A percentile compares a stretch with the other conserved stretches of the same genome.
phyloP scores from a whole-genome alignment of 192 early-diverging fungal species.

The Phycomyces nitens region DNA sequence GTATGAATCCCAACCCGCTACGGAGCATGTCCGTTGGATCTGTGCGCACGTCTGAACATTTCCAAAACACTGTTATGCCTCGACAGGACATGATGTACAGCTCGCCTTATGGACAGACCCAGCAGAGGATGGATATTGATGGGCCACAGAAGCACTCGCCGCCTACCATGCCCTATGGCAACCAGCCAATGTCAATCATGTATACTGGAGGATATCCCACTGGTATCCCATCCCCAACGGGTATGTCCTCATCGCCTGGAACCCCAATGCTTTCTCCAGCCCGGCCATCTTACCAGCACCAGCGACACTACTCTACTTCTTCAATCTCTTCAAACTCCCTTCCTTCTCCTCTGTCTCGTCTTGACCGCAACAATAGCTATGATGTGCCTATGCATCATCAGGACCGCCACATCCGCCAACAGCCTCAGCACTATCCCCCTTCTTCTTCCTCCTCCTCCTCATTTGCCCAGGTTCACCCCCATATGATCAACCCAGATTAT shows the following conservation, averaged over 20 bases:
- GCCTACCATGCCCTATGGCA: neutral
- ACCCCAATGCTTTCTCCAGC: slow-evolving; percentile 23
- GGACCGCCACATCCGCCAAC: neutral
- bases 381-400: slow-evolving; percentile 13
- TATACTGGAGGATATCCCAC: neutral
- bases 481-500: slow-evolving; percentile 17
- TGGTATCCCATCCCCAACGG: slow-evolving; percentile 16
- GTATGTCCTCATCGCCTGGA: slow-evolving; percentile 21
- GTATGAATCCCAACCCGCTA: slow-evolving; percentile 7
- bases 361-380: slow-evolving; percentile 15
- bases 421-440: neutral
- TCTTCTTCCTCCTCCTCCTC: neutral
- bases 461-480: slow-evolving; percentile 11
- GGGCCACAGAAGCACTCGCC: neutral
- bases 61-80: neutral
- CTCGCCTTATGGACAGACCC: neutral
- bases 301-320: slow-evolving; percentile 15
- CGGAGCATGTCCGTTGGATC: slow-evolving; percentile 29
- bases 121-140: slow-evolving; percentile 8
- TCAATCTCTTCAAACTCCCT: slow-evolving; percentile 1
- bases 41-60: slow-evolving; percentile 1
- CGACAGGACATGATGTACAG: neutral
- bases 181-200: slow-evolving; percentile 12
- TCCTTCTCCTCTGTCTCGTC: neutral
- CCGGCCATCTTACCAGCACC: slow-evolving; percentile 17